Base-by-base conservation (phyloP, 257 asterid species). In the Apocynum venetum region DNA sequence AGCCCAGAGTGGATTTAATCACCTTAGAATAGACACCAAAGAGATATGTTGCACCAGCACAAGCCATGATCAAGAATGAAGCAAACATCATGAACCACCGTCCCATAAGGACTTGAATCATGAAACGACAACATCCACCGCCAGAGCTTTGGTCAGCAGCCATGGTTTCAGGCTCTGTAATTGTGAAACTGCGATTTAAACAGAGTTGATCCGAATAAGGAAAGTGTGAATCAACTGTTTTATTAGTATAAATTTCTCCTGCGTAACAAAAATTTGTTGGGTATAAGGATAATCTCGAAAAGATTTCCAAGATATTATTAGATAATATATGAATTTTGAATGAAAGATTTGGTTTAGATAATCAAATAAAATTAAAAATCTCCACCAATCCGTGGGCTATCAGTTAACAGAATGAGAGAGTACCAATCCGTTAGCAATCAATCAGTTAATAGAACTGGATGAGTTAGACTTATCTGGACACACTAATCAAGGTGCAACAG, bases 31-130 rank as follows among this genome's bases (percentile, higher is more conserved):
- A 84, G 12, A 82, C 78, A 17, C 85, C 87, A 17, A 84, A 84
- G 0, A 84, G 63, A 71, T 84, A 84, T 6, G 87, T 84, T 12
- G 83, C 84, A 17, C 87, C 84, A 38, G 83, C 82, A 12, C 87
- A 78, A 40, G 84, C 69, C 87, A 84, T 84, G 74, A 84, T 84
- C 41, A 84, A 64, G 81, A 80, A 80, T 0, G 87, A 78, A 56
- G 84, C 84, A 57, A 65, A 84, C 84, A 84, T 80, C 84, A 80
- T 80, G 52, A 84, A 84, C 87, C 84, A 84, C 48, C 84, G 31
- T n/a, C 87, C 87, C 12, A 66, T 44, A 0, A 84, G 56, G 38
- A 84, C 75, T 77, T 74, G 84, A 11, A 60, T 44, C 52, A 68
- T 7, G 31, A 76, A 83, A 59, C 61, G 41, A 63, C 51, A 44